phyloP scores from a whole-genome alignment of 805 yeast species.

The Candida insectalens region DNA sequence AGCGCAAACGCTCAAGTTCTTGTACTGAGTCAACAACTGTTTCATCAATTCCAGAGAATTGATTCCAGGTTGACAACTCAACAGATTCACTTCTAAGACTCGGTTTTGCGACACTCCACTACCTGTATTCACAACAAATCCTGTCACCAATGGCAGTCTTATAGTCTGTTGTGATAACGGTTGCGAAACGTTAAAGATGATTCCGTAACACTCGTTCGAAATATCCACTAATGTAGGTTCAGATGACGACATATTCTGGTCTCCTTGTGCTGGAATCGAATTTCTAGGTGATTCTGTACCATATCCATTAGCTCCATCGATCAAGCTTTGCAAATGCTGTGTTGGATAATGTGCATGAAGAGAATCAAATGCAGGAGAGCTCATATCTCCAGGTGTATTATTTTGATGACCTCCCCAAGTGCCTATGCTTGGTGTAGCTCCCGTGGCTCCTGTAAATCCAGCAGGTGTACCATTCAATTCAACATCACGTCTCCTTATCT shows the following conservation, averaged over 20 bases:
- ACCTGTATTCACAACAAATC: constrained; percentile 42
- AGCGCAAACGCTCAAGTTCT: constrained; percentile 31
- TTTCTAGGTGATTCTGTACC: background rate
- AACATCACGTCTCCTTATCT: constrained; percentile 13
- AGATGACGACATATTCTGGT: constrained; percentile 3
- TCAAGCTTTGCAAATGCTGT: constrained; percentile 2
- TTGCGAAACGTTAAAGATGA: constrained; percentile 48
- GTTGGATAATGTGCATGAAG: constrained; percentile 1
- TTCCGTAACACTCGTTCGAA: constrained; percentile 42
- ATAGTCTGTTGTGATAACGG: constrained; percentile 66
- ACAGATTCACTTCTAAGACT: constrained; percentile 51
- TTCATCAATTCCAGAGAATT: constrained; percentile 45
- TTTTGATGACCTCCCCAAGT: background rate
- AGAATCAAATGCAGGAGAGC: constrained; percentile 17
- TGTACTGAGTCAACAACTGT: constrained; percentile 48
- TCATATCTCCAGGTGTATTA: too few species aligned
- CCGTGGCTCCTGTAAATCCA: background rate
- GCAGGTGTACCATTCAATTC: background rate
- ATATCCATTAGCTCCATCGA: constrained; percentile 1
- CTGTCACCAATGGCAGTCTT: constrained; percentile 61
- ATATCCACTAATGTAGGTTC: constrained; percentile 33
- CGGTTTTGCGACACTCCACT: constrained; percentile 11
- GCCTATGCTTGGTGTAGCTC: background rate
- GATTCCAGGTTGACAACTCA: constrained; percentile 67
- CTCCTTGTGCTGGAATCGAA: constrained; percentile 1